Base-by-base conservation (phyloP, 176 grass and related monocot species). In the Hordeum marinum region DNA sequence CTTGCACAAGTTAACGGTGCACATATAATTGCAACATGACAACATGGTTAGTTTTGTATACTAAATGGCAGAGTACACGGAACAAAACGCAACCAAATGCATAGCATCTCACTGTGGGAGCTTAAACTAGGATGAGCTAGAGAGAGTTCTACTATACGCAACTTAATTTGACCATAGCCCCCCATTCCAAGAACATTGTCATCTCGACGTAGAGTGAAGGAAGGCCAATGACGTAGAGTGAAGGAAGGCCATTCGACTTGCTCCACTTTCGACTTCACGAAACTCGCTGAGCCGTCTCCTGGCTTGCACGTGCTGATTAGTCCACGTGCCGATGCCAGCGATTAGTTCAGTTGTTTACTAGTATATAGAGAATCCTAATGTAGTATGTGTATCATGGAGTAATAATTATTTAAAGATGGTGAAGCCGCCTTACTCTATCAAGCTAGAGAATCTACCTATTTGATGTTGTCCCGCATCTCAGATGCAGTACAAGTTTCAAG, bases 401-500 rank as follows among this genome's bases (percentile, higher is more conserved):
- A 50, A 50, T 23, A 52, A 72, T 7, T 68, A 73, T 15, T 15
- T 78, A 46, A 76, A 57, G 54, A 18, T 23, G 40, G 65, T 35
- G 68, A 46, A 83, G 42, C 85, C 59, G 76, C 81, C 39, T 78
- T 80, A 77, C 31, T 91, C 84, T 84, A 87, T 81, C 57, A 62
- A 66, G 89, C 85, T 87, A 87, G 52, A 84, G 76, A 84, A 87
- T 87, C 89, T 84, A 84, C 67, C 62, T 76, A 69, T 59, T 20
- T 85, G 85, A 80, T 84, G 39, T 18, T 91, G 80, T 76, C 76
- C 31, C 81, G 60, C 76, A 37, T 80, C 89, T 68, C 39, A 36
- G 81, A 77, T 72, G 62, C 84, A 80, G 29, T 71, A 67, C 89
- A 88, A 91, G 76, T 84, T 87, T 91, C 81, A 81, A 91, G 81